Evolutionary conservation across 2,329 filamentous ascomycete species (phyloP).

Genomic region (Microdochium trichocladiopsis): DNA sequence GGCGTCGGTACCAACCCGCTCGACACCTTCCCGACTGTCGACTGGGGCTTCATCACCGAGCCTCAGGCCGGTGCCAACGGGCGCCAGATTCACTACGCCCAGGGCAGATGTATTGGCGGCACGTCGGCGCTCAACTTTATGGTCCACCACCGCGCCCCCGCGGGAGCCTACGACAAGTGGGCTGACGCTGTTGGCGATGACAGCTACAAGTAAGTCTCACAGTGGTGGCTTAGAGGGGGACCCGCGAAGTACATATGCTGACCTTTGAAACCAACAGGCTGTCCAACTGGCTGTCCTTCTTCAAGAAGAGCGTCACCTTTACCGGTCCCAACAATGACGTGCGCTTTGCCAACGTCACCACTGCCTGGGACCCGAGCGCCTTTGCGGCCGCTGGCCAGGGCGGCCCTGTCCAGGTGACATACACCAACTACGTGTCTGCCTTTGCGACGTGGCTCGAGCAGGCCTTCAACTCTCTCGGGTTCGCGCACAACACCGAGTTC

Average conservation of each 20-base stretch:
- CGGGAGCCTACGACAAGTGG: slow-evolving; percentile 14
- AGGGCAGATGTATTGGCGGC: slow-evolving; percentile 20
- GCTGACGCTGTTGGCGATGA: slow-evolving; percentile 15
- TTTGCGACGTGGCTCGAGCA: slow-evolving; percentile 29
- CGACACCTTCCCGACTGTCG: slow-evolving; percentile 10
- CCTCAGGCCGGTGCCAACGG: slow-evolving; percentile 11
- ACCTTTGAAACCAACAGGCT: too few relatives aligned
- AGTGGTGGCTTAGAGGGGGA: neutral
- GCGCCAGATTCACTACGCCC: slow-evolving; percentile 14
- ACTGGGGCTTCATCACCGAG: slow-evolving; percentile 20
- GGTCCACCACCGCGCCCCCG: slow-evolving; percentile 18
- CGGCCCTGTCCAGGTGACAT: slow-evolving; percentile 32
- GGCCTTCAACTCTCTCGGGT: slow-evolving; percentile 31
- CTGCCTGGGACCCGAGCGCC: slow-evolving; percentile 15
- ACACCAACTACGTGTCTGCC: slow-evolving; percentile 28
- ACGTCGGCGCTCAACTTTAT: slow-evolving; percentile 20
- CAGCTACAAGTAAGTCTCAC: slow-evolving; percentile 10
- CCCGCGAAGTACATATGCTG: too few relatives aligned
- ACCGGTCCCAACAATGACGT: slow-evolving; percentile 11
- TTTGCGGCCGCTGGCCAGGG: slow-evolving; percentile 15
- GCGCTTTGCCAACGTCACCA: slow-evolving; percentile 17
- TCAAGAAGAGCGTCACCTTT: slow-evolving; percentile 15
- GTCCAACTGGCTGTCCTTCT: slow-evolving; percentile 14
- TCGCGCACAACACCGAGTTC: slow-evolving; percentile 26
- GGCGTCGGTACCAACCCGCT: slow-evolving; percentile 3